Evolutionary conservation across 176 grass and related monocot genomes (phyloP).

Genomic region (Zea luxurians): DNA sequence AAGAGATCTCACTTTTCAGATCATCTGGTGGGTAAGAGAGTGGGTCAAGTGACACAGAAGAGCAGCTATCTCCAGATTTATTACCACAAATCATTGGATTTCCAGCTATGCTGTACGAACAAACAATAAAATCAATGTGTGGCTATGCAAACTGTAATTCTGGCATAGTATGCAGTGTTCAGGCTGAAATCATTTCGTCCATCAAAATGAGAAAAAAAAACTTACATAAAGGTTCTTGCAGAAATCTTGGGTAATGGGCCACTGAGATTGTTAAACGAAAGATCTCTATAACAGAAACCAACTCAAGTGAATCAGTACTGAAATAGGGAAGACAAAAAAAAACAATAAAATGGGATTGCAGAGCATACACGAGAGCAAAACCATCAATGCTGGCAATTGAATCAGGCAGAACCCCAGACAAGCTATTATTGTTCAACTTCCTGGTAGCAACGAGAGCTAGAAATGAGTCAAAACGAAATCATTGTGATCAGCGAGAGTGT

Average conservation of each 20-base stretch:
- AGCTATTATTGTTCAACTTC: slow-evolving; percentile 93
- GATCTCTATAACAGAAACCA: slow-evolving; percentile 53
- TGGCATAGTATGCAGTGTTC: slow-evolving; percentile 2
- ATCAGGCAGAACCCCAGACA: slow-evolving; percentile 79
- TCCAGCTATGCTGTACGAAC: slow-evolving; percentile 64
- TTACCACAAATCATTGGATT: slow-evolving; percentile 74
- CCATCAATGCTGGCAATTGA: slow-evolving; percentile 71
- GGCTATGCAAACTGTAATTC: slow-evolving; percentile 1
- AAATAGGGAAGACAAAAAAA: background rate
- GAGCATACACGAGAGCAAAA: slow-evolving; percentile 78
- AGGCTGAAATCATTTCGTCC: background rate
- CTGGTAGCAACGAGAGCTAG: slow-evolving; percentile 38
- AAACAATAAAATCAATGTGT: slow-evolving; percentile 23
- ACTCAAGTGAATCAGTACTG: slow-evolving; percentile 8
- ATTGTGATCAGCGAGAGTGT: background rate
- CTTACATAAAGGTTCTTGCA: slow-evolving; percentile 85
- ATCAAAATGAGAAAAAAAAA: background rate
- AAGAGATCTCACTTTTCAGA: slow-evolving; percentile 63
- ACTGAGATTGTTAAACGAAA: slow-evolving; percentile 90
- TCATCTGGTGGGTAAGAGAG: slow-evolving; percentile 92
- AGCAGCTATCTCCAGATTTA: slow-evolving; percentile 69
- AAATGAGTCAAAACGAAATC: slow-evolving; percentile 2
- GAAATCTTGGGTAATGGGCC: slow-evolving; percentile 84
- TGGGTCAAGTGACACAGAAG: slow-evolving; percentile 69
- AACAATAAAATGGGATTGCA: background rate